phyloP scores from a whole-genome alignment of 2,329 filamentous ascomycete genomes.

The Epichloe scottii region DNA sequence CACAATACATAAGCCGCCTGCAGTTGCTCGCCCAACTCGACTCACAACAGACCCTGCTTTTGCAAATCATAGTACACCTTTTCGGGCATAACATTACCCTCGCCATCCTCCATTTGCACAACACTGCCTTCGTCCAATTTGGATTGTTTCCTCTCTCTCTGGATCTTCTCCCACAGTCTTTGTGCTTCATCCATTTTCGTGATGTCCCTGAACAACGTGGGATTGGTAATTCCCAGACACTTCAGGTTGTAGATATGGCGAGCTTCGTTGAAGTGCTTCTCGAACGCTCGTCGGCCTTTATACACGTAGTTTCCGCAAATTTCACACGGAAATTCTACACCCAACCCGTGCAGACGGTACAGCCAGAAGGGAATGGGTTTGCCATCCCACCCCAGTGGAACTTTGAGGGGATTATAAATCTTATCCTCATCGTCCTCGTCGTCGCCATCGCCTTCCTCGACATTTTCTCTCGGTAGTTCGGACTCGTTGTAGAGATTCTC shows the following conservation, averaged over 20 bases:
- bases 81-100: constrained; percentile 98
- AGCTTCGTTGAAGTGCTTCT: constrained; percentile 96
- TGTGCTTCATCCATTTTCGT: constrained; percentile 82
- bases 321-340: constrained; percentile 90
- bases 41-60: constrained; percentile 73
- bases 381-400: constrained; percentile 94
- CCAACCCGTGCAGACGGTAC: constrained; percentile 90
- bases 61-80: constrained; percentile 94
- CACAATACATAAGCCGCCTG: neutral
- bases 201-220: constrained; percentile 85
- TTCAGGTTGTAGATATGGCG: constrained; percentile 88
- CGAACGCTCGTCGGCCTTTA: constrained; percentile 89
- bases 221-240: constrained; percentile 86
- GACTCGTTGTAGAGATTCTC: constrained; percentile 59
- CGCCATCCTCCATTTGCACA: constrained; percentile 95
- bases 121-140: constrained; percentile 68
- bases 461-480: constrained; percentile 20
- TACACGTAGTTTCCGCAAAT: constrained; percentile 99
- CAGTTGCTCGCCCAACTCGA: neutral
- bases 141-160: constrained; percentile 68
- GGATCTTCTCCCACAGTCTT: constrained; percentile 85
- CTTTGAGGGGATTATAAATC: constrained; percentile 92
- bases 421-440: constrained; percentile 71
- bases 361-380: constrained; percentile 99
- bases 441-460: constrained; percentile 50